phyloP scores from a whole-genome alignment of 2,329 filamentous ascomycete genomes.

The Drechslera avenae region DNA sequence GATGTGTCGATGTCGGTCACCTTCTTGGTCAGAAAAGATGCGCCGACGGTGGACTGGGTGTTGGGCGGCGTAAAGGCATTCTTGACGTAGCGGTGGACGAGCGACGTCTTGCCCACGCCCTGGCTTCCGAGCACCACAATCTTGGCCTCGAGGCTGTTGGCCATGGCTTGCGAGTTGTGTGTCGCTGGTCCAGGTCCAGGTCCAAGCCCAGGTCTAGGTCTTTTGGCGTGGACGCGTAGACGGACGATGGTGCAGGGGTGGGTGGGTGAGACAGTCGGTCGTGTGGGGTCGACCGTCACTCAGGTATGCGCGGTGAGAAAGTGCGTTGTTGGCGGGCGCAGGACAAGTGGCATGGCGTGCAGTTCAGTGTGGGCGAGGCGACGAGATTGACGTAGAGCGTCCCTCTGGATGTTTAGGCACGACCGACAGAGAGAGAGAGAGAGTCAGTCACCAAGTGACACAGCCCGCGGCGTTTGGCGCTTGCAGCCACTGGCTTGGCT shows the following conservation, averaged over 20 bases:
- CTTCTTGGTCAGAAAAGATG: slow-evolving; percentile 67
- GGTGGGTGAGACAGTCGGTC: background rate
- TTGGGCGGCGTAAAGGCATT: slow-evolving; percentile 68
- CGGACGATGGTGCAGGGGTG: slow-evolving; percentile 1
- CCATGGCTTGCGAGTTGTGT: slow-evolving; percentile 24
- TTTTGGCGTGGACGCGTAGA: slow-evolving; percentile 1
- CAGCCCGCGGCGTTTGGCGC: slow-evolving; percentile 32
- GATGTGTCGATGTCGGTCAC: slow-evolving; percentile 79
- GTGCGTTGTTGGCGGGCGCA: slow-evolving; percentile 24
- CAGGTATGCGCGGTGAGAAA: slow-evolving; percentile 23
- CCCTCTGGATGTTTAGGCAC: slow-evolving; percentile 3
- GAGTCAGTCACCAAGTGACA: slow-evolving; percentile 28
- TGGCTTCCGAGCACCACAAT: slow-evolving; percentile 81
- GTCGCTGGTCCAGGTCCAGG: background rate
- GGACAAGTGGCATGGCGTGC: slow-evolving; percentile 41
- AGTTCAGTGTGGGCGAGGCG: slow-evolving; percentile 5
- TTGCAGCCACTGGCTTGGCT: slow-evolving; percentile 36
- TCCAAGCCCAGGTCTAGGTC: too few species aligned
- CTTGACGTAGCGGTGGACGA: slow-evolving; percentile 77
- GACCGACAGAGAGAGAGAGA: too few species aligned
- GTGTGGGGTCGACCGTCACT: slow-evolving; percentile 6
- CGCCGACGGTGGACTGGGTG: slow-evolving; percentile 56
- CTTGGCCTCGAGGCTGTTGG: slow-evolving; percentile 73
- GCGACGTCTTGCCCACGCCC: slow-evolving; percentile 78
- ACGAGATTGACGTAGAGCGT: slow-evolving; percentile 10